Evolutionary conservation across 805 yeast genomes (phyloP), one percentile per base, ranked within the genome.

Genomic region (Saccharomycopsis oosterbeekiorum): DNA sequence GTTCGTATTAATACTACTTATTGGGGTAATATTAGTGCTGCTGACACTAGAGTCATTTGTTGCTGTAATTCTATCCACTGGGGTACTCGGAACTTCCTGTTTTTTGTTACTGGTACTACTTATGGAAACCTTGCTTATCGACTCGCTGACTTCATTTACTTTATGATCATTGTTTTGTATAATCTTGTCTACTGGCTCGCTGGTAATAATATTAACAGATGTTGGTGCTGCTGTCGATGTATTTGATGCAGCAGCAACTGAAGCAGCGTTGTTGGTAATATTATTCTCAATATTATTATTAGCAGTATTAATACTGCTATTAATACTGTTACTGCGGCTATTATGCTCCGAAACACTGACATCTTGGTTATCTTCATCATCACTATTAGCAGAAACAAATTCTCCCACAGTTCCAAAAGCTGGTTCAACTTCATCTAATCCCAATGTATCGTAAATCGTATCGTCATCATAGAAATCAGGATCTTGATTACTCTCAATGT

Each of bases 391-490:
- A 39, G 58, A 57, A n/a, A 58, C 56, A 42, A 64, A 64, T 47
- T 64, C 66, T 12, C 66, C 66, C 5, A 64, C 64, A 9, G 59
- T 34, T 6, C 66, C 66, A 60, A 61, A 64, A 12, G 59, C 53
- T 34, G 62, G 61, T 29, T 64, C 64, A 12, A 64, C 62, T 29
- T 84, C 86, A 64, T 79, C 85, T 54, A 91, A 51, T 53, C 87
- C 92, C 66, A 94, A 79, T 63, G 86, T 91, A 67, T 94, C 97
- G 73, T 93, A 94, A 63, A 93, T 82, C 10, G 89, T 91, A 67
- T 92, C 97, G 69, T 93, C 97, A 69, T 93, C 97, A 26, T 92
- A 86, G 71, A 90, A 93, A 68, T 92, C 97, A 3, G 85, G 92
- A 62, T 91, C 97, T 73, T 88, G 94, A 70, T 93, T 94, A 65